Percentiles rank a stretch among this genome's conserved stretches.
Conservation (phyloP, 2,329 filamentous ascomycete genomes). For the Calonectria pseudoturangicola region DNA sequence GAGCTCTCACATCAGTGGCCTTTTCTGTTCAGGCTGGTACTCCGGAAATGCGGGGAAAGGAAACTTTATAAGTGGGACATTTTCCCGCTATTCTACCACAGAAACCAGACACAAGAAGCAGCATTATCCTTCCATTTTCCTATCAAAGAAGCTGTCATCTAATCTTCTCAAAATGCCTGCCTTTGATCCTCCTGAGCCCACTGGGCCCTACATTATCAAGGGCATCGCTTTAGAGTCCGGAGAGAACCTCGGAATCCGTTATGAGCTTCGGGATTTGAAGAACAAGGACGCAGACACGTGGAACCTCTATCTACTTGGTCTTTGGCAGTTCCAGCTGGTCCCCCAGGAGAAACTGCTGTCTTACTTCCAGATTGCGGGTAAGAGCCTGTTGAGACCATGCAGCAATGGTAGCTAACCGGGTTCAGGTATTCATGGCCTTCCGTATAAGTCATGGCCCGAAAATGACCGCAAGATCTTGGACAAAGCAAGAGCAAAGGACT, state of each 20-base stretch:
- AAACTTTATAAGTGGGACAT: not conserved
- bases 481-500: not conserved
- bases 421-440: not conserved
- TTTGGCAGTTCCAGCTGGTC: constrained; percentile 12
- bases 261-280: constrained; percentile 18
- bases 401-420: not conserved
- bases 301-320: constrained; percentile 15
- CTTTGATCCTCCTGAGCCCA: not conserved
- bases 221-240: not conserved
- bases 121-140: not conserved
- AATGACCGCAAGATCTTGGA: not conserved
- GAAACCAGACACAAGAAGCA: not conserved
- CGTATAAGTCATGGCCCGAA: not conserved
- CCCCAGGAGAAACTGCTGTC: not conserved
- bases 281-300: not conserved
- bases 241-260: not conserved
- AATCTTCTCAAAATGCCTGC: not conserved
- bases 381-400: not conserved
- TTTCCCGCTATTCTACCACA: not conserved
- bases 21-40: not conserved
- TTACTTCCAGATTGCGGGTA: constrained; percentile 17
- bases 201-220: not conserved
- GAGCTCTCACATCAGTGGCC: not conserved
- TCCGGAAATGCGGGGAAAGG: not conserved
- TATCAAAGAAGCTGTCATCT: not conserved